These are phyloP conservation scores for Infundibulicybe gibba DNA, from an alignment of 768 basidiomycete species.

Conservation along the genomic window DNA sequence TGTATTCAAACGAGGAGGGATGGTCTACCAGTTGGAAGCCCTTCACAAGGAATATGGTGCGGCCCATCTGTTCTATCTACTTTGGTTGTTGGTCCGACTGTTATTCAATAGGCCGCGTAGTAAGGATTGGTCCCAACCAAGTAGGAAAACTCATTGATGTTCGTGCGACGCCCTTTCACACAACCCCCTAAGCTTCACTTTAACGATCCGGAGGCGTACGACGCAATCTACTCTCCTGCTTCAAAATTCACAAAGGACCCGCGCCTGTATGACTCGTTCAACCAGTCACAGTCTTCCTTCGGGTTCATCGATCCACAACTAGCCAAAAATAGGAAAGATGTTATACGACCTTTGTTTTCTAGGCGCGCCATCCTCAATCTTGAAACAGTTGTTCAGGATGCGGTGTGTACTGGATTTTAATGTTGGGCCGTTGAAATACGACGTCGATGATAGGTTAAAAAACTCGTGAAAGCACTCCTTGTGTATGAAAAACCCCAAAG, in stretches of 20 bases:
- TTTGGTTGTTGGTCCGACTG: too few relatives aligned
- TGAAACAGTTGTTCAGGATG: too few relatives aligned
- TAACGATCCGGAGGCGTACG: slow-evolving; percentile 32
- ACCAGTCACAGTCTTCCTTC: slow-evolving; percentile 25
- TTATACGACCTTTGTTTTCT: not conserved
- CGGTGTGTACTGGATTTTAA: slow-evolving; percentile 31
- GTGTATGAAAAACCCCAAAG: too few relatives aligned
- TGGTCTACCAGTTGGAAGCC: too few relatives aligned
- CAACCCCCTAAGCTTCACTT: slow-evolving; percentile 39
- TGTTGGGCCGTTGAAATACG: slow-evolving; percentile 34
- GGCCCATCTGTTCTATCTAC: too few relatives aligned
- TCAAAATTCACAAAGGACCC: slow-evolving; percentile 31
- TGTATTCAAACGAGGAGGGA: too few relatives aligned
- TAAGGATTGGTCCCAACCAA: slow-evolving; percentile 36
- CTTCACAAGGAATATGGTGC: too few relatives aligned
- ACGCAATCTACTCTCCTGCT: slow-evolving; percentile 36
- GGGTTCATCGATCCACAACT: slow-evolving; percentile 20
- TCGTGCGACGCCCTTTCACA: not conserved
- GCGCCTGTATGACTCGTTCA: slow-evolving; percentile 31
- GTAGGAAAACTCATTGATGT: slow-evolving; percentile 14
- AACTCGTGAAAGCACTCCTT: too few relatives aligned
- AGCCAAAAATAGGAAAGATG: slow-evolving; percentile 27
- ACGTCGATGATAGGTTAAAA: slow-evolving; percentile 26
- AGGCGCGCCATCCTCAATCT: too few relatives aligned
- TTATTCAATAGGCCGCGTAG: too few relatives aligned